Percentiles rank a stretch among this genome's conserved stretches.
phyloP scores from a whole-genome alignment of 179 eudicot species.

The Drosera spatulata region DNA sequence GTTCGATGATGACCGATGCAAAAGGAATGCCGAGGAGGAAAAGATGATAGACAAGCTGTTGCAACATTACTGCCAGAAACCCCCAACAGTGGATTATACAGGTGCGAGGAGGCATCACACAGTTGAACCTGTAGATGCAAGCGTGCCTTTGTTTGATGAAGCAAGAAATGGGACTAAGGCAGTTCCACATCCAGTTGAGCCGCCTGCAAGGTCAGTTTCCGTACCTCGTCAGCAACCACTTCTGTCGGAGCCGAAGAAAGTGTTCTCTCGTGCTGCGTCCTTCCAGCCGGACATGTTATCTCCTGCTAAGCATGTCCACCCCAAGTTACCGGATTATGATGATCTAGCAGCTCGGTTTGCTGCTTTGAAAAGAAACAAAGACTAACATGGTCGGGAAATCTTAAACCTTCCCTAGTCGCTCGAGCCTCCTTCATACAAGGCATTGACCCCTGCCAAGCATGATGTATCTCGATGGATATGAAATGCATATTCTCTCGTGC shows the following conservation, averaged over 20 bases:
- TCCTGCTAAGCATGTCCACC: conserved; percentile 81
- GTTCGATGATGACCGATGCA: conserved; percentile 40
- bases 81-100: conserved; percentile 37
- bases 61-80: conserved; percentile 71
- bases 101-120: conserved; percentile 33
- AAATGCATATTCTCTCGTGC: too few species aligned
- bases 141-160: conserved; percentile 17
- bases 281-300: conserved; percentile 47
- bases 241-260: conserved; percentile 44
- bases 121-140: conserved; percentile 9
- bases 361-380: conserved; percentile 34
- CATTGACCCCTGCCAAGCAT: too few species aligned
- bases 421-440: too few species aligned
- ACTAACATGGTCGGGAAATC: neutral
- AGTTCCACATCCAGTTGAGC: conserved; percentile 14
- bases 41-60: conserved; percentile 62
- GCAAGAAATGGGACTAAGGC: conserved; percentile 6
- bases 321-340: conserved; percentile 91
- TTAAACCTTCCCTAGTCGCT: too few species aligned
- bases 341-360: conserved; percentile 91
- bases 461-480: too few species aligned
- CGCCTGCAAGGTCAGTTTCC: conserved; percentile 59
- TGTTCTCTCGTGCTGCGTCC: conserved; percentile 65
- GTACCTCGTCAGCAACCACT: conserved; percentile 50
- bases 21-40: conserved; percentile 59